Evolutionary conservation across 352 stramenopile species (phyloP), one percentile per base, ranked within the genome.

Genomic region (Globisporangium acanthophoron): DNA sequence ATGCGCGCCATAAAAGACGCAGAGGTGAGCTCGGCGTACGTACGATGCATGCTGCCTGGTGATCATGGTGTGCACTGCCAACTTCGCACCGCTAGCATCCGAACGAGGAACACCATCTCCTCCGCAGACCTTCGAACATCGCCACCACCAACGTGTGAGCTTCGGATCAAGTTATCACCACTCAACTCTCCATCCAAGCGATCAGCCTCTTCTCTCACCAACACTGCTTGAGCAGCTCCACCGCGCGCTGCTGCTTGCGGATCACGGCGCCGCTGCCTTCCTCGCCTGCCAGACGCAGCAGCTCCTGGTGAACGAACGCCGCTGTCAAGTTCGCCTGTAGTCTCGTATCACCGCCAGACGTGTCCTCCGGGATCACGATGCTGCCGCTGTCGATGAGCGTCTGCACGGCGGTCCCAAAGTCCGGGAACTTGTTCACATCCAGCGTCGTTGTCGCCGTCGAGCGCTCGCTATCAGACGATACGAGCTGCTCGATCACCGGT

Each of bases 11-110:
- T 9, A 15, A 41, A 13, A 48, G 16, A 27, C 7, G 20, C 43
- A 48, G 3, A 15, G 7, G 16, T 48, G 43, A 48, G 43, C 43
- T 48, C 18, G 18, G 7, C 3, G 43, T 5, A 15, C n/a, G 16
- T 3, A 12, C 7, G n/a, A 12, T 20, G n/a, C 39, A 13, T 46
- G 18, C 18, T 47, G 1, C 43, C 41, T 40, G 35, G 35, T 40
- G 0, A 6, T 11, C 41, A 21, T 9, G 27, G 27, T 12, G 43
- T 37, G 33, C 33, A 35, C 18, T 9, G 20, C 3, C n/a, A 40
- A 1, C 5, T 27, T 74, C 80, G 41, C 45, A 94, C 84, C 62
- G 80, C 80, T n/a, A 94, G 67, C 52, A 91, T 85, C 24, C 85
- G 80, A 43, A 80, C 70, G 41, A 94, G 61, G 37, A 78, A 85